These are phyloP conservation scores for Aspergillus phoenicis DNA, from an alignment of 2,329 filamentous ascomycete species.

Conservation along the genomic window DNA sequence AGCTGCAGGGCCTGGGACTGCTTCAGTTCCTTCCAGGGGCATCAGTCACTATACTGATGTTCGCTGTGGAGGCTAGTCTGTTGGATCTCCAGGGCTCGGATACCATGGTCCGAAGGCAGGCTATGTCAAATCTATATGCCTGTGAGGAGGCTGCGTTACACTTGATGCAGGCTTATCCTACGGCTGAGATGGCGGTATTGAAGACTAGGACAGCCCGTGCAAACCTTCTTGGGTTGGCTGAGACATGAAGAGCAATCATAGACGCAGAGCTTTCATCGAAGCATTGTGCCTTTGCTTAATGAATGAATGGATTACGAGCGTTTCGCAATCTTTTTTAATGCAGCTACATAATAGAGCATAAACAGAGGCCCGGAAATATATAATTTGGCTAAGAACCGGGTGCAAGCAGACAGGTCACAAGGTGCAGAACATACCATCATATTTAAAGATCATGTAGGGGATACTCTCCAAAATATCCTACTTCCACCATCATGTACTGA, in stretches of 20 bases:
- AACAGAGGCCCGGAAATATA: too few species aligned
- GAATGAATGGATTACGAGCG: too few species aligned
- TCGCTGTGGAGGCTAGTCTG: neutral
- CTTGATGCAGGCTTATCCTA: neutral
- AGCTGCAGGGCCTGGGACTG: neutral
- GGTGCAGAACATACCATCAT: too few species aligned
- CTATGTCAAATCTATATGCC: neutral
- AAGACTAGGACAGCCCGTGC: neutral
- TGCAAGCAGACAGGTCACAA: too few species aligned
- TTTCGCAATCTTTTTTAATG: too few species aligned
- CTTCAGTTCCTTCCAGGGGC: neutral
- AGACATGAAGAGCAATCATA: neutral
- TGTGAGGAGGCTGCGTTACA: conserved; percentile 1
- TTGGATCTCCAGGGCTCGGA: neutral
- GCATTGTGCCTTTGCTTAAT: too few species aligned
- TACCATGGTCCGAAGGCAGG: neutral
- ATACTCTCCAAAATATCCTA: too few species aligned
- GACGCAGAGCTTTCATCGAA: fast-evolving
- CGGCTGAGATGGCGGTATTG: neutral
- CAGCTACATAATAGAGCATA: too few species aligned
- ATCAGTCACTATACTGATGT: neutral
- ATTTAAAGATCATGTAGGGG: too few species aligned
- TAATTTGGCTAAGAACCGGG: too few species aligned
- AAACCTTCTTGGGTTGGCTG: neutral
- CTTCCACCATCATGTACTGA: too few species aligned